These are phyloP conservation scores for Saccharomycopsis schoenii DNA, from an alignment of 805 yeast species.

Conservation along the genomic window DNA sequence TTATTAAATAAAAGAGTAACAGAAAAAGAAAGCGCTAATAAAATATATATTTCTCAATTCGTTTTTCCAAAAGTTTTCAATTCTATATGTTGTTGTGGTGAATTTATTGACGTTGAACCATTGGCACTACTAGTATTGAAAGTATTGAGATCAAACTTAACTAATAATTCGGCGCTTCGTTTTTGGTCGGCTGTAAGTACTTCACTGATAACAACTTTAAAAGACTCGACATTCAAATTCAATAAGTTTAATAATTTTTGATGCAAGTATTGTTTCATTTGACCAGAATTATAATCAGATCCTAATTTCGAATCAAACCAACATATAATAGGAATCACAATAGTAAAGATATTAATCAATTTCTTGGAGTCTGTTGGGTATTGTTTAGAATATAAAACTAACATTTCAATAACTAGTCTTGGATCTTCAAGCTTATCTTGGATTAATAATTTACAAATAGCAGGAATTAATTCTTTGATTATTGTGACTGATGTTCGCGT, in stretches of 20 bases:
- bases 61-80: conserved; percentile 13
- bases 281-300: conserved; percentile 17
- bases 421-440: conserved; percentile 26
- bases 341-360: conserved; percentile 22
- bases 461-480: conserved; percentile 37
- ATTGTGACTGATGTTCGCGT: conserved; percentile 26
- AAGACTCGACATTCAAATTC: conserved; percentile 33
- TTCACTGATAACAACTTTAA: conserved; percentile 37
- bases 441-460: conserved; percentile 28
- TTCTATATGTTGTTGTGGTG: conserved; percentile 10
- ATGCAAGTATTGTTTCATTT: conserved; percentile 32
- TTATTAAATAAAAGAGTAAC: not conserved
- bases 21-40: too few species aligned
- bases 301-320: conserved; percentile 23
- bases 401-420: conserved; percentile 37
- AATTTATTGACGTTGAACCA: not conserved
- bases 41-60: too few species aligned
- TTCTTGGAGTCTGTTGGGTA: conserved; percentile 23
- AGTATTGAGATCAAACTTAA: conserved; percentile 12
- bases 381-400: conserved; percentile 36
- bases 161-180: conserved; percentile 20
- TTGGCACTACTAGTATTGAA: conserved; percentile 3
- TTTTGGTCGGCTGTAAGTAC: conserved; percentile 32
- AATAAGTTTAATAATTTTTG: conserved; percentile 40
- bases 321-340: conserved; percentile 28